A percentile compares a stretch with the other conserved stretches of the same genome.
Evolutionary conservation across 2,329 filamentous ascomycete species (phyloP).

Genomic region (Neonectria neomacrospora): DNA sequence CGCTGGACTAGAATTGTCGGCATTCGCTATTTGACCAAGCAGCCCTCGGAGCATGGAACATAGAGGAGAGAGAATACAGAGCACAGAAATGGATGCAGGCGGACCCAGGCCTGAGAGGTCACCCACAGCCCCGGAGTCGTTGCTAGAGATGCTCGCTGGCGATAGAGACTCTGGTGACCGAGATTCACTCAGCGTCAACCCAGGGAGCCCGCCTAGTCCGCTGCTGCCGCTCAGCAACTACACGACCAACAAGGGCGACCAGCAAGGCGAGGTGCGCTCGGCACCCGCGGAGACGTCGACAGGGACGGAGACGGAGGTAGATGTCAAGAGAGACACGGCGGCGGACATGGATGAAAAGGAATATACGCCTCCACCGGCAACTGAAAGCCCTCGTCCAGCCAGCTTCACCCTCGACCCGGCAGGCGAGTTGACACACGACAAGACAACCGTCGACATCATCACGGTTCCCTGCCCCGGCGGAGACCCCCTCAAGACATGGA

Average conservation of each 20-base stretch:
- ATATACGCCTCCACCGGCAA: slow-evolving; percentile 8
- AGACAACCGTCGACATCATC: slow-evolving; percentile 65
- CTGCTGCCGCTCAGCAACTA: slow-evolving; percentile 35
- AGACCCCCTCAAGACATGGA: slow-evolving; percentile 65
- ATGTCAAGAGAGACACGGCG: neutral
- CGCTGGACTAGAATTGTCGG: neutral
- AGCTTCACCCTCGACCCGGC: slow-evolving; percentile 51
- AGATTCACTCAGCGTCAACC: slow-evolving; percentile 45
- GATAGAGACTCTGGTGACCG: slow-evolving; percentile 44
- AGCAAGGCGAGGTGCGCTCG: neutral
- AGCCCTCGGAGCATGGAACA: neutral
- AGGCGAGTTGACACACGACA: slow-evolving; percentile 56
- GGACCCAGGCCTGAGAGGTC: slow-evolving; percentile 17
- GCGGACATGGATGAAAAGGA: slow-evolving; percentile 13
- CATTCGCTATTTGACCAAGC: neutral
- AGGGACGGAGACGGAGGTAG: neutral
- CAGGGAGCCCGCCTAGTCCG: slow-evolving; percentile 42
- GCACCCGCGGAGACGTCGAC: slow-evolving; percentile 17
- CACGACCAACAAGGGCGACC: slow-evolving; percentile 21
- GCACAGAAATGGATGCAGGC: slow-evolving; percentile 34
- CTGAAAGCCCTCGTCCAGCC: slow-evolving; percentile 18
- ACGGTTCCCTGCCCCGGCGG: slow-evolving; percentile 65
- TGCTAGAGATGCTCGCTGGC: slow-evolving; percentile 26
- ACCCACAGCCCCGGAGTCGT: slow-evolving; percentile 10
- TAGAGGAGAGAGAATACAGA: neutral